Evolutionary conservation across 169 alveolate species (phyloP).

Genomic region (Eimeria sp.): DNA sequence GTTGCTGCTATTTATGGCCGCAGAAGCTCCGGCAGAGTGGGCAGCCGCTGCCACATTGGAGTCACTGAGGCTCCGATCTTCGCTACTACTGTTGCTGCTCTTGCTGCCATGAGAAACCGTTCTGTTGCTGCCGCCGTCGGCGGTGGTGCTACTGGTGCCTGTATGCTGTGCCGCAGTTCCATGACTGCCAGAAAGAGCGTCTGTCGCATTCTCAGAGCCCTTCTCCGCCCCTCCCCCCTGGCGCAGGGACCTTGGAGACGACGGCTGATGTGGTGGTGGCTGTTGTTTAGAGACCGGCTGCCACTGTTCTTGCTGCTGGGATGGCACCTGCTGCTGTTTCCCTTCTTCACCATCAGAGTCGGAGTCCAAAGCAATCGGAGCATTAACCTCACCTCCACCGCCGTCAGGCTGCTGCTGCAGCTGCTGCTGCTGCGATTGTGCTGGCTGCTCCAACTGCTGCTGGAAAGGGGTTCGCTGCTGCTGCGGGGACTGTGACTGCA

Average conservation of each 20-base stretch:
- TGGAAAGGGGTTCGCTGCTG: not conserved
- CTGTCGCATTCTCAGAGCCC: not conserved
- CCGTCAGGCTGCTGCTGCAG: conserved; percentile 43
- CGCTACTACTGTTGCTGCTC: conserved; percentile 48
- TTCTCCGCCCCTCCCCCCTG: not conserved
- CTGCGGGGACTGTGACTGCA: conserved; percentile 28
- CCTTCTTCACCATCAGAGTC: conserved; percentile 36
- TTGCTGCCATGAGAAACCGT: conserved; percentile 15
- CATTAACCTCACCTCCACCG: conserved; percentile 23
- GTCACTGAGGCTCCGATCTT: not conserved
- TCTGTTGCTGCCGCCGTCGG: conserved; percentile 1
- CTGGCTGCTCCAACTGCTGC: conserved; percentile 57
- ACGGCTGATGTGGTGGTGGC: not conserved
- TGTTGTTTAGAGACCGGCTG: conserved; percentile 6
- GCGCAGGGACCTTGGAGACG: not conserved
- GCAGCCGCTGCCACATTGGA: not conserved
- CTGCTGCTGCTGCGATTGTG: not conserved
- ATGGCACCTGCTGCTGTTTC: not conserved
- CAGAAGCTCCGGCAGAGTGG: not conserved
- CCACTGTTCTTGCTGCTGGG: conserved; percentile 11
- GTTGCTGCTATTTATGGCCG: conserved; percentile 23
- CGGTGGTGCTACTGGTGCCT: conserved; percentile 31
- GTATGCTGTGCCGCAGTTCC: not conserved
- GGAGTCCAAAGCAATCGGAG: conserved; percentile 53
- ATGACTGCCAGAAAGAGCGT: not conserved